Conservation (phyloP, 768 basidiomycete genomes). For the Grammothele lineata region DNA sequence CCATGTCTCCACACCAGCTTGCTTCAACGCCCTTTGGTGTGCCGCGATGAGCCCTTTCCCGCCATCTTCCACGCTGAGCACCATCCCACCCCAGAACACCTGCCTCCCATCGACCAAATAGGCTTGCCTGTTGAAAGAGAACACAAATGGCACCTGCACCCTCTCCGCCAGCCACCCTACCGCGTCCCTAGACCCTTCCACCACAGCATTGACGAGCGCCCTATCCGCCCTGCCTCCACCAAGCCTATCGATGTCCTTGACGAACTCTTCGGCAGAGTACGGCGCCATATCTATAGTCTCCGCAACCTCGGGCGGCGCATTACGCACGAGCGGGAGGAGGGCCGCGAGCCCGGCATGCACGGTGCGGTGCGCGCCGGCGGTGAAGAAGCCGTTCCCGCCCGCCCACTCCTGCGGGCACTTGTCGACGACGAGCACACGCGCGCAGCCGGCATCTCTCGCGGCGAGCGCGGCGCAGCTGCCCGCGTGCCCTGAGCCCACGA, state of each 20-base stretch:
- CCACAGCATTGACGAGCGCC: conserved; percentile 46
- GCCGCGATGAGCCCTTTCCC: conserved; percentile 65
- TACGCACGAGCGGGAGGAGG: conserved; percentile 50
- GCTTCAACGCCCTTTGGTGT: conserved; percentile 44
- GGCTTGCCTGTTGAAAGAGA: conserved; percentile 65
- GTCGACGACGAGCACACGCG: conserved; percentile 58
- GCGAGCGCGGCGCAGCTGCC: conserved; percentile 62
- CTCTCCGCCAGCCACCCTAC: conserved; percentile 52
- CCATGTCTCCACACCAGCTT: conserved; percentile 52
- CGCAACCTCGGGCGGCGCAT: conserved; percentile 39
- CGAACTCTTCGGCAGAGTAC: conserved; percentile 53
- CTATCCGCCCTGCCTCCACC: conserved; percentile 46
- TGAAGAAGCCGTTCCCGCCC: conserved; percentile 72
- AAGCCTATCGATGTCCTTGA: conserved; percentile 57
- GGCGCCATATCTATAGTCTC: conserved; percentile 51
- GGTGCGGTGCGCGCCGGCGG: conserved; percentile 64
- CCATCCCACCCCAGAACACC: conserved; percentile 71
- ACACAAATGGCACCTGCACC: conserved; percentile 48
- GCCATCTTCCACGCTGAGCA: conserved; percentile 55
- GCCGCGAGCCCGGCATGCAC: conserved; percentile 59
- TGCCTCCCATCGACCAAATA: conserved; percentile 59
- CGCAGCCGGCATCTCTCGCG: conserved; percentile 55
- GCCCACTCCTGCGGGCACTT: conserved; percentile 61
- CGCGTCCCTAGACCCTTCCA: conserved; percentile 51
- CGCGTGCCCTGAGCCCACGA: conserved; percentile 65